These are phyloP conservation scores for Persicaria maculosa DNA, from an alignment of 148 eudicot genomes.

Conservation along the genomic window DNA sequence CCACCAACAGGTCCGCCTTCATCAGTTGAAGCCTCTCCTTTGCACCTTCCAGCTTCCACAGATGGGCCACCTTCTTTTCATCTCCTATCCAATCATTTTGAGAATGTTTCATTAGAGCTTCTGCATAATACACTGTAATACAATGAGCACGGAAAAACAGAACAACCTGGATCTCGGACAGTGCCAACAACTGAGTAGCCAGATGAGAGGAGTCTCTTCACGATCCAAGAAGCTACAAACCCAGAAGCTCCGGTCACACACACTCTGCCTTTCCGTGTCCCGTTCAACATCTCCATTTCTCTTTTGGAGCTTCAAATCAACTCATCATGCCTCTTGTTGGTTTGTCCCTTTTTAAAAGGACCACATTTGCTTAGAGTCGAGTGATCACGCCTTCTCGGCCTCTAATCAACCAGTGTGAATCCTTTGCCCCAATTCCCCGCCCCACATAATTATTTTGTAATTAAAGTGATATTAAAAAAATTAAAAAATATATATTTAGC, in stretches of 20 bases:
- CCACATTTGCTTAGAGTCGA: background rate
- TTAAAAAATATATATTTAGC: no score
- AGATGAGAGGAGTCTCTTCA: conserved; percentile 60
- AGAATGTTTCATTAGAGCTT: background rate
- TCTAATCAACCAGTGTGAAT: conserved; percentile 4
- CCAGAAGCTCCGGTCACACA: conserved; percentile 97
- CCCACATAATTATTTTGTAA: no score
- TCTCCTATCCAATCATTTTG: conserved; percentile 32
- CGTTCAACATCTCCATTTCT: conserved; percentile 22
- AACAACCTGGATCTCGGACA: conserved; percentile 69
- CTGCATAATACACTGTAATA: background rate
- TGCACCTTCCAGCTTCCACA: conserved; percentile 85
- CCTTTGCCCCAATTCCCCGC: no score
- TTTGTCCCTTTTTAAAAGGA: background rate
- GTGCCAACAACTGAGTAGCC: conserved; percentile 79
- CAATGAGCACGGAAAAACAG: background rate
- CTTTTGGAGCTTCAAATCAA: background rate
- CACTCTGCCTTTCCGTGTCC: conserved; percentile 40
- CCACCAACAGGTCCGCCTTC: conserved; percentile 59
- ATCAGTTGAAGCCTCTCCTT: conserved; percentile 64
- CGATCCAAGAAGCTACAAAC: conserved; percentile 82
- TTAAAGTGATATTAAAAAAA: no score
- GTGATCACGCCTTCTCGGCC: background rate
- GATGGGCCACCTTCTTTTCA: conserved; percentile 51
- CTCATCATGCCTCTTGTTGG: background rate